Evolutionary conservation across 805 yeast species (phyloP).

Genomic region (Saturnispora besseyi): DNA sequence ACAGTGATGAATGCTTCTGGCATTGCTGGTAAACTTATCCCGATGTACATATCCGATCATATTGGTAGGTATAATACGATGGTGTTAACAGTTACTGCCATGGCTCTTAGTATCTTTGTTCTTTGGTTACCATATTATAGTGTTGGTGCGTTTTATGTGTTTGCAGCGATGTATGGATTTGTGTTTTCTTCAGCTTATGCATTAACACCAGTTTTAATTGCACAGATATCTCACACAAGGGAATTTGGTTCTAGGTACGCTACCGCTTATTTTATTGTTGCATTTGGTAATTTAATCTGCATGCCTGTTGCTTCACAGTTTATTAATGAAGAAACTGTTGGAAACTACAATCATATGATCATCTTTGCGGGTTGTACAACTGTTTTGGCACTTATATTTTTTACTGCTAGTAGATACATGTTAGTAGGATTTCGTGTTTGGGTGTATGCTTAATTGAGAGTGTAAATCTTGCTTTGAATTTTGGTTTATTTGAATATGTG

Average conservation of each 20-base stretch:
- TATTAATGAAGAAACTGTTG: constrained; percentile 24
- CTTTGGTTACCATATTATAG: constrained; percentile 53
- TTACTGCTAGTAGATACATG: constrained; percentile 6
- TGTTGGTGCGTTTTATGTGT: constrained; percentile 37
- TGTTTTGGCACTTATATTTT: constrained; percentile 14
- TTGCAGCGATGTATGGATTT: constrained; percentile 42
- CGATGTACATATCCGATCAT: constrained; percentile 26
- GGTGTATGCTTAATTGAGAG: constrained; percentile 14
- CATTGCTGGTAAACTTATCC: constrained; percentile 27
- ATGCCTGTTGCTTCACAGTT: constrained; percentile 44
- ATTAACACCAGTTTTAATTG: constrained; percentile 53
- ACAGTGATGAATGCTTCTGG: constrained; percentile 42
- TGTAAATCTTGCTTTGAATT: no score
- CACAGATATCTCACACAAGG: constrained; percentile 46
- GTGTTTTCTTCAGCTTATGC: constrained; percentile 50
- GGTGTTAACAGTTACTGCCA: constrained; percentile 36
- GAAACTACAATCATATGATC: constrained; percentile 20
- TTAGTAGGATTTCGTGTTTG: constrained; percentile 24
- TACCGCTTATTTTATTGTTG: constrained; percentile 52
- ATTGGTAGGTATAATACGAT: constrained; percentile 49
- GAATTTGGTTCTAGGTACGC: constrained; percentile 65
- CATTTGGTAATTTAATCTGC: constrained; percentile 38
- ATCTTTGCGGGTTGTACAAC: constrained; percentile 22
- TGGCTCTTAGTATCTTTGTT: constrained; percentile 38
- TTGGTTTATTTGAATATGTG: not conserved